phyloP scores from a whole-genome alignment of 2,329 filamentous ascomycete genomes.

The Aureobasidium sp. region DNA sequence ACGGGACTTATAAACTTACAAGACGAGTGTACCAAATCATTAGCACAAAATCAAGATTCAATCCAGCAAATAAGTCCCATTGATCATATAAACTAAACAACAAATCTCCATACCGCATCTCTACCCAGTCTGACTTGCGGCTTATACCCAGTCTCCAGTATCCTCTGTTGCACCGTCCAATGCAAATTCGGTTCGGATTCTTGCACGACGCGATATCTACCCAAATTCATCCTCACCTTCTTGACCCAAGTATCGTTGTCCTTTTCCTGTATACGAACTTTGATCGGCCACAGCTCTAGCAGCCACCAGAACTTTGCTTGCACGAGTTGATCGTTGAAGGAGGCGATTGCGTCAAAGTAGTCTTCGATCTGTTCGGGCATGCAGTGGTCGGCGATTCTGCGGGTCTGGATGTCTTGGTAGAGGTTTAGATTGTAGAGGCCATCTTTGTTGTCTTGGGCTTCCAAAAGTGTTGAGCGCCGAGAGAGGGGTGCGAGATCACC shows the following conservation, averaged over 20 bases:
- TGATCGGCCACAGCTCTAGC: slow-evolving; percentile 36
- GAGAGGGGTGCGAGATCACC: slow-evolving; percentile 26
- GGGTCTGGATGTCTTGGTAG: slow-evolving; percentile 17
- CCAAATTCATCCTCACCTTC: slow-evolving; percentile 31
- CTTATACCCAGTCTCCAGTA: slow-evolving; percentile 29
- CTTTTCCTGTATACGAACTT: slow-evolving; percentile 28
- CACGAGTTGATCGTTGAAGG: slow-evolving; percentile 33
- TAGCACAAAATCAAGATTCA: too few species aligned
- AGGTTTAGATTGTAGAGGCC: slow-evolving; percentile 21
- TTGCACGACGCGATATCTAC: slow-evolving; percentile 29
- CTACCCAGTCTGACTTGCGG: slow-evolving; percentile 24
- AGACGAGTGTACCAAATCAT: too few species aligned
- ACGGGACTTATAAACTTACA: too few species aligned
- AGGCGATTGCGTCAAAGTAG: slow-evolving; percentile 34
- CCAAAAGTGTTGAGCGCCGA: slow-evolving; percentile 22
- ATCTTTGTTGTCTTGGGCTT: slow-evolving; percentile 16
- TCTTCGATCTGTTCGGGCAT: slow-evolving; percentile 36
- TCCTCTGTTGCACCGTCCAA: slow-evolving; percentile 35
- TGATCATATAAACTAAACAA: slow-evolving; percentile 14
- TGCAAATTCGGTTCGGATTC: slow-evolving; percentile 34
- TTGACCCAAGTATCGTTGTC: slow-evolving; percentile 30
- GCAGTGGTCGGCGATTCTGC: slow-evolving; percentile 16
- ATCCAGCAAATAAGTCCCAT: too few species aligned
- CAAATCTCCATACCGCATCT: slow-evolving; percentile 28
- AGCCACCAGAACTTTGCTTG: slow-evolving; percentile 35